These are phyloP conservation scores for Marchantia paleacea DNA, from an alignment of 225 moss, liverwort and hornwort species.

Conservation along the genomic window DNA sequence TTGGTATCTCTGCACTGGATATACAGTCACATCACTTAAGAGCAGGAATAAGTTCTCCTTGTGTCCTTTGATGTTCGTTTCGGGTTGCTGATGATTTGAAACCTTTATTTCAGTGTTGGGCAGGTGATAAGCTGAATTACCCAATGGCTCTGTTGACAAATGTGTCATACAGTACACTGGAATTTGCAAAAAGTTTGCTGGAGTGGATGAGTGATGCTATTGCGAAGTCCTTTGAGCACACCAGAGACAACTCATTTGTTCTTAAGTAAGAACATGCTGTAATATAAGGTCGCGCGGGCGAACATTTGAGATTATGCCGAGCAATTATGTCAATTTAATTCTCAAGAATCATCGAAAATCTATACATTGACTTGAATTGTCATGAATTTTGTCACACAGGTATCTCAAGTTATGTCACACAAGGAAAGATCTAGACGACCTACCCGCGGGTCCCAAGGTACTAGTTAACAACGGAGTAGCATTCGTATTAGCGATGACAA, in stretches of 20 bases:
- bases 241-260: slow-evolving; percentile 86
- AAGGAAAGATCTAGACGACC: slow-evolving; percentile 88
- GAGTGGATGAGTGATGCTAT: slow-evolving; percentile 99
- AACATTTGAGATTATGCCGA: neutral
- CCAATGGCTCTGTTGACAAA: slow-evolving; percentile 90
- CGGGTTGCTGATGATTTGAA: neutral
- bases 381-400: slow-evolving; percentile 34
- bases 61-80: neutral
- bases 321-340: neutral
- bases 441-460: slow-evolving; percentile 86
- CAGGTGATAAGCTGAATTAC: slow-evolving; percentile 78
- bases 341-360: too few relatives aligned
- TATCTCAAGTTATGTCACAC: slow-evolving; percentile 85
- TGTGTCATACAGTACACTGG: slow-evolving; percentile 92
- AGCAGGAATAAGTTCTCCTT: neutral
- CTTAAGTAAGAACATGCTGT: slow-evolving; percentile 56
- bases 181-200: slow-evolving; percentile 95
- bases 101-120: slow-evolving; percentile 67
- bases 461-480: neutral
- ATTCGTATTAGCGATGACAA: neutral
- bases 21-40: too few relatives aligned
- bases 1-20: too few relatives aligned
- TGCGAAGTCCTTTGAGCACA: slow-evolving; percentile 92
- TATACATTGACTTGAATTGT: neutral
- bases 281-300: neutral